Percentiles rank a stretch among this genome's conserved stretches.
These are phyloP conservation scores for Ophiostoma triangulosporum DNA, from an alignment of 2,329 filamentous ascomycete genomes.

Conservation along the genomic window DNA sequence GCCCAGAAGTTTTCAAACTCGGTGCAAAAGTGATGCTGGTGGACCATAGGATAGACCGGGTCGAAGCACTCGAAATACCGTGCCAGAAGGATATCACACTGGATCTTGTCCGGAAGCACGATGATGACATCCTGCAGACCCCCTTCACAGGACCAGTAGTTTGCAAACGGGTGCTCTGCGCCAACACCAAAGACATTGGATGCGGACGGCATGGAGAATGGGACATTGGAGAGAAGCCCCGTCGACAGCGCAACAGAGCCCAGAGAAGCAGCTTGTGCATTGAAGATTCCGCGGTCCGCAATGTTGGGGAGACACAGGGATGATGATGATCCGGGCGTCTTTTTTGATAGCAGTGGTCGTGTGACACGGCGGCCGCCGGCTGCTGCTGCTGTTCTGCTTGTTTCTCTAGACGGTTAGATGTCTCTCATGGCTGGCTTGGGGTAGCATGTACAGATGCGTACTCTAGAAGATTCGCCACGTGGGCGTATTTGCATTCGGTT, in stretches of 20 bases:
- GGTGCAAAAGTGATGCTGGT: slow-evolving; percentile 60
- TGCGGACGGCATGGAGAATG: slow-evolving; percentile 55
- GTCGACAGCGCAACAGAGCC: slow-evolving; percentile 39
- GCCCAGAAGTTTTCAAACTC: slow-evolving; percentile 73
- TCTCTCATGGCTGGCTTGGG: neutral
- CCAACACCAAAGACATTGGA: slow-evolving; percentile 74
- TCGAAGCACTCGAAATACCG: slow-evolving; percentile 61
- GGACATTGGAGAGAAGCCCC: slow-evolving; percentile 57
- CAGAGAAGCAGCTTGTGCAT: slow-evolving; percentile 31
- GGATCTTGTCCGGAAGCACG: slow-evolving; percentile 60
- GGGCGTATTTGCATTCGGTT: slow-evolving; percentile 61
- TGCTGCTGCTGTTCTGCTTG: slow-evolving; percentile 33
- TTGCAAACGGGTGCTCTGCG: slow-evolving; percentile 65
- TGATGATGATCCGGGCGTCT: slow-evolving; percentile 24
- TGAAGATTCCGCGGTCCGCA: slow-evolving; percentile 37
- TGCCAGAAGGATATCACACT: slow-evolving; percentile 55
- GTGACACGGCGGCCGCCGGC: slow-evolving; percentile 41
- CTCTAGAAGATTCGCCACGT: slow-evolving; percentile 65
- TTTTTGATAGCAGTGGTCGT: slow-evolving; percentile 40
- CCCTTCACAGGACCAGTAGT: slow-evolving; percentile 73
- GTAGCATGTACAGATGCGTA: slow-evolving; percentile 27
- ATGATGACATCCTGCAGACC: slow-evolving; percentile 62
- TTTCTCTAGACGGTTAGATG: slow-evolving; percentile 33
- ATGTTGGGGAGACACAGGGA: slow-evolving; percentile 37
- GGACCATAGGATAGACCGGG: slow-evolving; percentile 69